phyloP scores from a whole-genome alignment of 2,329 filamentous ascomycete species.

The Verticillium zaregamsianum region DNA sequence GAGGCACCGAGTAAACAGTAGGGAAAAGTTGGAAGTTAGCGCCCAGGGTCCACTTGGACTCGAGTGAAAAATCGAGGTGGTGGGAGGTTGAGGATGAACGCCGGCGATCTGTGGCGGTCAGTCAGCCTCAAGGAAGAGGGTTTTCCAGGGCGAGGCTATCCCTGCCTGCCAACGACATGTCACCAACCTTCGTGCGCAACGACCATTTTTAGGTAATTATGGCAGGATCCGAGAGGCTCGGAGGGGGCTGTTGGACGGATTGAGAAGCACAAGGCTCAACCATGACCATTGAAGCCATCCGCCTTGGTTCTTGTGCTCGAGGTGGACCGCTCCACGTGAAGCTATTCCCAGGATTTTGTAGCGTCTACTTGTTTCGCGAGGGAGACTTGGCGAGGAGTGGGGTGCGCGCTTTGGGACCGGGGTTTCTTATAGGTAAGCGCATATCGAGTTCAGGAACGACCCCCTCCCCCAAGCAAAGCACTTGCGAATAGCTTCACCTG shows the following conservation, averaged over 20 bases:
- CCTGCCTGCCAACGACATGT: constrained; percentile 11
- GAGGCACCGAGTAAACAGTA: neutral
- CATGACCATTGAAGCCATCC: neutral
- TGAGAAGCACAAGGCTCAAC: neutral
- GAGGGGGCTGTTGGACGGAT: neutral
- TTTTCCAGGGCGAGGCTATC: constrained; percentile 12
- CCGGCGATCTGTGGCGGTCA: constrained; percentile 15
- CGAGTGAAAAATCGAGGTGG: neutral
- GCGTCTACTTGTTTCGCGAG: neutral
- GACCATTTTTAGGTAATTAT: neutral
- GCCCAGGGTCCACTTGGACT: neutral
- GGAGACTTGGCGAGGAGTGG: neutral
- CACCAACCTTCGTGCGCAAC: neutral
- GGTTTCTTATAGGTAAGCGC: neutral
- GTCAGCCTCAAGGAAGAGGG: constrained; percentile 12
- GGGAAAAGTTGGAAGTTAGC: constrained; percentile 4
- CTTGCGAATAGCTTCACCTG: neutral
- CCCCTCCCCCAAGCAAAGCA: neutral
- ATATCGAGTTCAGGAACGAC: neutral
- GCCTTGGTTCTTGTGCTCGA: neutral
- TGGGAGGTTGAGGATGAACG: neutral
- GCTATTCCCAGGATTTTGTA: neutral
- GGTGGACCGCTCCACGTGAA: neutral
- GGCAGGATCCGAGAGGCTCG: neutral
- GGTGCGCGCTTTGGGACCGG: neutral